These are phyloP conservation scores for Austroboletus eburneus DNA, from an alignment of 768 basidiomycete species.

Conservation along the genomic window DNA sequence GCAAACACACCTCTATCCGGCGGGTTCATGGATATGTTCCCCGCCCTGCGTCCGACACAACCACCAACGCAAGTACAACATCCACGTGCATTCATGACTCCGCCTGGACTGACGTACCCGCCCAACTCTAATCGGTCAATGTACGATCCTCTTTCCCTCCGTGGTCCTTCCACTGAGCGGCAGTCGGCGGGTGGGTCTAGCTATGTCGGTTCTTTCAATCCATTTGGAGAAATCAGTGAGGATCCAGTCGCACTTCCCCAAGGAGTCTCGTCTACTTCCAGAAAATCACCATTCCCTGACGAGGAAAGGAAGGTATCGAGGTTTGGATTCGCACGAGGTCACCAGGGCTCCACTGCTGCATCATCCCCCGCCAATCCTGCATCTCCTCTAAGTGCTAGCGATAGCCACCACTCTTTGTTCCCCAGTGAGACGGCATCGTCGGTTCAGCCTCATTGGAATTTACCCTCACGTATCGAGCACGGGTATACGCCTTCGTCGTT, in stretches of 20 bases:
- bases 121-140: constrained; percentile 47
- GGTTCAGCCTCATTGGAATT: constrained; percentile 43
- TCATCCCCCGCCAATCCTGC: constrained; percentile 57
- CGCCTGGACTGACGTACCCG: constrained; percentile 53
- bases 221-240: constrained; percentile 62
- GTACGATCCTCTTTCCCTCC: constrained; percentile 48
- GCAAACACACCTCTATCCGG: constrained; percentile 58
- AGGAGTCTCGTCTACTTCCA: constrained; percentile 29
- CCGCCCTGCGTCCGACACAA: constrained; percentile 45
- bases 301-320: constrained; percentile 64
- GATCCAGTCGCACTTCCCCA: constrained; percentile 35
- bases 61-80: constrained; percentile 18
- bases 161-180: constrained; percentile 41
- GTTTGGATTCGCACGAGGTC: constrained; percentile 76
- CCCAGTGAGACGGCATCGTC: constrained; percentile 37
- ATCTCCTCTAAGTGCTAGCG: constrained; percentile 51
- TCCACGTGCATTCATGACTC: constrained; percentile 37
- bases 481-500: constrained; percentile 46
- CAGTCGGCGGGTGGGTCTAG: constrained; percentile 44
- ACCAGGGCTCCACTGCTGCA: constrained; percentile 52
- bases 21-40: constrained; percentile 67
- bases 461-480: constrained; percentile 38
- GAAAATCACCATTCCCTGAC: constrained; percentile 50
- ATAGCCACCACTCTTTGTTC: constrained; percentile 47
- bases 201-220: constrained; percentile 78